Evolutionary conservation across 2,329 filamentous ascomycete species (phyloP).

Genomic region (Colletotrichum sp.): DNA sequence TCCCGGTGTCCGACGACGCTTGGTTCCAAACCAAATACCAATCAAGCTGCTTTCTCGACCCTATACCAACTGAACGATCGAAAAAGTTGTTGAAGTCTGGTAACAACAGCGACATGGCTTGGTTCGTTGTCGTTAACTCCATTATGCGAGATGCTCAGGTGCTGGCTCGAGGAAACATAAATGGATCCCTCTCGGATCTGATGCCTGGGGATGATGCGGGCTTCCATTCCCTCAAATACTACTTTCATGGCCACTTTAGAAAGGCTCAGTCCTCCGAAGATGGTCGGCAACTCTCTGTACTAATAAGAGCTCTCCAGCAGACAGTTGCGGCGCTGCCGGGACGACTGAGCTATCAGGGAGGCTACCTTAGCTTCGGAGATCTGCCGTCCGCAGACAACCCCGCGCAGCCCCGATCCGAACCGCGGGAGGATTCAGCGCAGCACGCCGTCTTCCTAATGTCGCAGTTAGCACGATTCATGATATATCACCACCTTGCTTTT

Average conservation of each 20-base stretch:
- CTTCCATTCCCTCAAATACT: neutral
- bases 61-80: neutral
- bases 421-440: neutral
- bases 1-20: neutral
- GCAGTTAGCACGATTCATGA: neutral
- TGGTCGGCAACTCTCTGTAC: neutral
- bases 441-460: neutral
- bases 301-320: neutral
- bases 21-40: neutral
- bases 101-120: neutral
- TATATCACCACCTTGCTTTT: neutral
- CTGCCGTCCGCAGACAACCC: neutral
- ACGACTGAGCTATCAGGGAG: neutral
- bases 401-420: neutral
- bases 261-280: neutral
- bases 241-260: neutral
- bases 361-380: neutral
- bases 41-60: neutral
- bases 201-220: neutral
- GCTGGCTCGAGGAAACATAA: neutral
- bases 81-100: neutral
- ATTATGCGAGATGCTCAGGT: neutral
- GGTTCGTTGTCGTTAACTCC: neutral
- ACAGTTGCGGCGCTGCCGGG: neutral
- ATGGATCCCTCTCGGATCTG: neutral